Percentiles rank a stretch among this genome's conserved stretches.
phyloP scores from a whole-genome alignment of 2,329 filamentous ascomycete species.

The Ceratocystis cubensis region DNA sequence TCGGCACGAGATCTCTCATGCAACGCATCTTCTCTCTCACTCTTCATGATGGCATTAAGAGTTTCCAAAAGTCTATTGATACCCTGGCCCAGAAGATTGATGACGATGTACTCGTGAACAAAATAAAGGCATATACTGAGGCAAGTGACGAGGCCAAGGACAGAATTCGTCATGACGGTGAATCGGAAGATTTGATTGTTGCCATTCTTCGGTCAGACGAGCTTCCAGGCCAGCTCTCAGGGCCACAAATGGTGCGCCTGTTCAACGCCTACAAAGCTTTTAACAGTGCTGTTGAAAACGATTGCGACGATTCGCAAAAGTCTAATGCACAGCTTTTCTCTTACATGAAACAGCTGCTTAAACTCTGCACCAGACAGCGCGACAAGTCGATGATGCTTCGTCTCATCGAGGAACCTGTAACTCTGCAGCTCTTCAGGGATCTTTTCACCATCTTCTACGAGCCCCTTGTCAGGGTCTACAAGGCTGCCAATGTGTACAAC shows the following conservation, averaged over 20 bases:
- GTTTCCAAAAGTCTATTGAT: conserved; percentile 79
- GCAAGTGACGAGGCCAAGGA: conserved; percentile 63
- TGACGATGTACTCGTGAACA: conserved; percentile 66
- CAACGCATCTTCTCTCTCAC: conserved; percentile 91
- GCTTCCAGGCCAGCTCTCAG: conserved; percentile 55
- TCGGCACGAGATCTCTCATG: conserved; percentile 77
- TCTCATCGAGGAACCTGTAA: conserved; percentile 94
- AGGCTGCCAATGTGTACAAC: conserved; percentile 95
- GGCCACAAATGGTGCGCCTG: conserved; percentile 67
- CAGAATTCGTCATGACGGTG: conserved; percentile 60
- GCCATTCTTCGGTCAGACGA: conserved; percentile 65
- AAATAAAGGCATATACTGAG: conserved; percentile 68
- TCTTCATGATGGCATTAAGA: conserved; percentile 76
- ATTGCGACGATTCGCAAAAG: conserved; percentile 72
- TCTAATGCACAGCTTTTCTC: conserved; percentile 87
- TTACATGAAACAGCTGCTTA: conserved; percentile 85
- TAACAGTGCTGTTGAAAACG: conserved; percentile 84
- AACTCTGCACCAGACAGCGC: conserved; percentile 77
- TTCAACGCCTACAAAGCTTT: conserved; percentile 96
- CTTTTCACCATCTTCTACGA: conserved; percentile 99
- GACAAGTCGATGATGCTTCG: conserved; percentile 97
- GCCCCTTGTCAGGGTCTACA: conserved; percentile 91
- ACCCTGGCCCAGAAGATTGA: conserved; percentile 62
- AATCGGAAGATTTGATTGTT: conserved; percentile 64
- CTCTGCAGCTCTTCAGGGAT: conserved; percentile 87